Conservation (phyloP, 2,329 filamentous ascomycete genomes). For the Zopfia rhizophila region DNA sequence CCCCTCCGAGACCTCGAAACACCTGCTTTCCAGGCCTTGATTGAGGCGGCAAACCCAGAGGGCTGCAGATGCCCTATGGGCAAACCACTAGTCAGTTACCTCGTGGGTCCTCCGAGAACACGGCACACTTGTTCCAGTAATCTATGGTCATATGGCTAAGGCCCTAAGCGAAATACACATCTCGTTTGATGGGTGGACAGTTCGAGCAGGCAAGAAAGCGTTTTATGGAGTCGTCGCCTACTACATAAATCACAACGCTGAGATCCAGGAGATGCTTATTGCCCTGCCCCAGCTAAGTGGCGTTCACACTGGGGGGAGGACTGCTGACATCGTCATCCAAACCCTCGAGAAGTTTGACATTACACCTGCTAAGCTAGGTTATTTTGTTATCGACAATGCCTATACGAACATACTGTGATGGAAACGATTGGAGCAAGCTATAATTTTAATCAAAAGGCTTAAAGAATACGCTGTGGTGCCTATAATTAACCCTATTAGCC, state of each 20-base stretch:
- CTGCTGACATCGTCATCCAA: not conserved
- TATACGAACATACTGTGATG: slow-evolving; percentile 12
- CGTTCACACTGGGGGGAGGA: slow-evolving; percentile 1
- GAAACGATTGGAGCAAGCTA: not conserved
- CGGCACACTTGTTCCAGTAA: slow-evolving; percentile 8
- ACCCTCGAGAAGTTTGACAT: slow-evolving; percentile 1
- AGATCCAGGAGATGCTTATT: too few relatives aligned
- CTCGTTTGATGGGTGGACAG: not conserved
- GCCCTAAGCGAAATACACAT: slow-evolving; percentile 9
- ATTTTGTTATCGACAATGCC: slow-evolving; percentile 6
- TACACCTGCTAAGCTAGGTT: not conserved
- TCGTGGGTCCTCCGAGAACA: slow-evolving; percentile 8
- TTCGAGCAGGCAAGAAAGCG: not conserved
- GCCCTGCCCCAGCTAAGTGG: too few relatives aligned
- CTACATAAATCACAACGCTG: too few relatives aligned
- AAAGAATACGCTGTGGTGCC: slow-evolving; percentile 7
- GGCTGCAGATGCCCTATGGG: slow-evolving; percentile 12
- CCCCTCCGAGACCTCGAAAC: slow-evolving; percentile 11
- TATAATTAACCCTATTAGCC: slow-evolving; percentile 16
- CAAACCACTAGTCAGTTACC: not conserved
- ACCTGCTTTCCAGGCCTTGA: slow-evolving; percentile 7
- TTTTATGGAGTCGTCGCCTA: too few relatives aligned
- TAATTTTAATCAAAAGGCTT: slow-evolving; percentile 6
- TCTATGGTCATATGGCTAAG: slow-evolving; percentile 4
- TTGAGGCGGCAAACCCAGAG: slow-evolving; percentile 7